Percentiles rank a stretch among this genome's conserved stretches.
These are phyloP conservation scores for Fusarium sp. DNA, from an alignment of 2,329 filamentous ascomycete genomes.

Conservation along the genomic window DNA sequence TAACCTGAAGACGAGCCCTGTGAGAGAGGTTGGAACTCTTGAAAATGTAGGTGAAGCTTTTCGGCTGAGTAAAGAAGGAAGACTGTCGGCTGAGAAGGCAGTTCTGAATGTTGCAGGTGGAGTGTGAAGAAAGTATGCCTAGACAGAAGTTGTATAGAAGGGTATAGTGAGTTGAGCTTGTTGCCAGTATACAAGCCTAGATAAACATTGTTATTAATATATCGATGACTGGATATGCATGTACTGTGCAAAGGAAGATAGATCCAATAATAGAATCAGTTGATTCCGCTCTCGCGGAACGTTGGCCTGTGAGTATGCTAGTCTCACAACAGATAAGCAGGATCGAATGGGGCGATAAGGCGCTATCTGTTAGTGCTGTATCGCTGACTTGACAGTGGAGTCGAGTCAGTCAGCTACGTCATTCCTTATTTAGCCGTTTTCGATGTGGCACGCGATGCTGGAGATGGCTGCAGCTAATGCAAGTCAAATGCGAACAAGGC, in stretches of 20 bases:
- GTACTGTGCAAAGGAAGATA: neutral
- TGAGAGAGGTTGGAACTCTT: neutral
- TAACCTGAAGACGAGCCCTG: neutral
- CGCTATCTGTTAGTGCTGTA: neutral
- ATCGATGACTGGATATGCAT: neutral
- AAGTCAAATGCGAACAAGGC: slow-evolving; percentile 1
- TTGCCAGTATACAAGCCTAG: too few relatives aligned
- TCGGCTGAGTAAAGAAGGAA: slow-evolving; percentile 12
- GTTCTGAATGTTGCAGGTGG: neutral
- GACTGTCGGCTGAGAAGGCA: slow-evolving; percentile 15
- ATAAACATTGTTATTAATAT: slow-evolving; percentile 5
- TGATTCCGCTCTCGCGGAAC: neutral
- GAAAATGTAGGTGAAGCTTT: slow-evolving; percentile 1
- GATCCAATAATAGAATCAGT: neutral
- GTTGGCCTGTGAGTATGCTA: neutral
- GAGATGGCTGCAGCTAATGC: slow-evolving; percentile 11
- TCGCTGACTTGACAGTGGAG: rapidly evolving
- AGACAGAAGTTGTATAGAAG: too few relatives aligned
- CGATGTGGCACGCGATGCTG: neutral
- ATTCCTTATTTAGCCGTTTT: neutral
- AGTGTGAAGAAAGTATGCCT: neutral
- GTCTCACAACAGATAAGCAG: neutral
- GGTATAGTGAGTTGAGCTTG: too few relatives aligned
- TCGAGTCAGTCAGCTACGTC: neutral
- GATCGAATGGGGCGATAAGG: rapidly evolving